A percentile compares a stretch with the other conserved stretches of the same genome.
phyloP scores from a whole-genome alignment of 1,284 basidiomycete genomes.

The Xerocomus cyaneibrunnescens region DNA sequence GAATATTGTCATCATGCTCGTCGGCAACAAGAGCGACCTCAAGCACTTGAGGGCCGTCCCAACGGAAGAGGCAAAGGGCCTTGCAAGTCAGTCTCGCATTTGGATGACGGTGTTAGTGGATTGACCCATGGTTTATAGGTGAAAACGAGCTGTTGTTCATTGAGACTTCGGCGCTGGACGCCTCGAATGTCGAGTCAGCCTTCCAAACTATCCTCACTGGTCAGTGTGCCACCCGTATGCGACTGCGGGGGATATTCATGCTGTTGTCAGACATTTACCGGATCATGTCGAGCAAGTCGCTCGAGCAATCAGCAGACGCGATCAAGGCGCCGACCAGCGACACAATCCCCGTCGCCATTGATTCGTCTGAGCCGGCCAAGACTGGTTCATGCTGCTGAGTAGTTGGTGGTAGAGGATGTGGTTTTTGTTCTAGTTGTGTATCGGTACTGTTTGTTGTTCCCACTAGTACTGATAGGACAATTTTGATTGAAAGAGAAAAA shows the following conservation, averaged over 20 bases:
- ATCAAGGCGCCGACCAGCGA: slow-evolving; percentile 71
- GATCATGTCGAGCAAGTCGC: slow-evolving; percentile 87
- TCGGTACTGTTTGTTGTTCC: slow-evolving; percentile 18
- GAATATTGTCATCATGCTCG: slow-evolving; percentile 94
- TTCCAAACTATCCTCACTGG: slow-evolving; percentile 98
- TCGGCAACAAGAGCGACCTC: slow-evolving; percentile 97
- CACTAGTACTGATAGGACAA: slow-evolving; percentile 24
- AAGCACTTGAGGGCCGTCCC: slow-evolving; percentile 96
- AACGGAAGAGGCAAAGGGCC: slow-evolving; percentile 90
- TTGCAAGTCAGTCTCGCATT: slow-evolving; percentile 62
- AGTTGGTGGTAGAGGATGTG: slow-evolving; percentile 11
- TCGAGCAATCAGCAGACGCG: slow-evolving; percentile 76
- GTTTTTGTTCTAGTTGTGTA: slow-evolving; percentile 18
- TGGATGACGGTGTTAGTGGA: background rate
- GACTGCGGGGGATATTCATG: slow-evolving; percentile 5
- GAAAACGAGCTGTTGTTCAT: slow-evolving; percentile 92
- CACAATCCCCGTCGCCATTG: slow-evolving; percentile 72
- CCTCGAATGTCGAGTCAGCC: slow-evolving; percentile 94
- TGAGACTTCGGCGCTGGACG: slow-evolving; percentile 99
- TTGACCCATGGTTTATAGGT: slow-evolving; percentile 35
- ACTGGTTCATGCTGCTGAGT: slow-evolving; percentile 45
- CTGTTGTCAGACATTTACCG: slow-evolving; percentile 81
- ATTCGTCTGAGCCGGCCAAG: slow-evolving; percentile 38
- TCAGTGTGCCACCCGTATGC: slow-evolving; percentile 37
- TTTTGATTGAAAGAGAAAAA: slow-evolving; percentile 41